phyloP scores from a whole-genome alignment of 1,284 basidiomycete genomes.

The Takashimella koratensis region DNA sequence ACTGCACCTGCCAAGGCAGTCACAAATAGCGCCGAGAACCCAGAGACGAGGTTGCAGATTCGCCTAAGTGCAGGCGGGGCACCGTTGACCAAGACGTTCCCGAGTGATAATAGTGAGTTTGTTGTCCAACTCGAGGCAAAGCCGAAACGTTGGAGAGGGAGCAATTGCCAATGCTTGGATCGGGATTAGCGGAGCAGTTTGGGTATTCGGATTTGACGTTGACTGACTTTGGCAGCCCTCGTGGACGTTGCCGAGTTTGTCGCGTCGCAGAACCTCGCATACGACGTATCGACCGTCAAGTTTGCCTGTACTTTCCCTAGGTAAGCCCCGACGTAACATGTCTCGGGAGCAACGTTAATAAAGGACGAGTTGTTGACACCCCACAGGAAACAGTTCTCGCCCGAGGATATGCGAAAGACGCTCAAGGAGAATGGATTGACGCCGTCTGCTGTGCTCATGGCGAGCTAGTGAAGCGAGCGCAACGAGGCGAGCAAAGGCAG shows the following conservation, averaged over 20 bases:
- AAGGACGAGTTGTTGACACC: neutral
- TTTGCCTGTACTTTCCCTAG: conserved; percentile 79
- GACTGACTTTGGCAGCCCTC: conserved; percentile 56
- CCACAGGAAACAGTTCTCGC: conserved; percentile 40
- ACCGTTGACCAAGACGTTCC: conserved; percentile 72
- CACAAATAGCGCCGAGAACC: conserved; percentile 67
- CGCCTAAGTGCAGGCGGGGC: conserved; percentile 72
- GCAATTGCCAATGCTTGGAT: too few relatives aligned
- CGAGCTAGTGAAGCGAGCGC: conserved; percentile 22
- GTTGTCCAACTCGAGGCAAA: neutral
- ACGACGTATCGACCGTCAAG: conserved; percentile 69
- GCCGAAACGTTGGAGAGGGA: too few relatives aligned
- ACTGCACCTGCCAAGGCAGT: conserved; percentile 42
- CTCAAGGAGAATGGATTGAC: conserved; percentile 49
- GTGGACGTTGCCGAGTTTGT: conserved; percentile 81
- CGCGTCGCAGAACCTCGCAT: conserved; percentile 64
- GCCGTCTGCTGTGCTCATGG: conserved; percentile 46
- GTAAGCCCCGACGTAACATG: conserved; percentile 50
- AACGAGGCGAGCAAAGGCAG: neutral
- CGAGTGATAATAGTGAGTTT: conserved; percentile 70
- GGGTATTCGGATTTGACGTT: too few relatives aligned
- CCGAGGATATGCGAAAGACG: conserved; percentile 43
- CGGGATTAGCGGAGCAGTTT: too few relatives aligned
- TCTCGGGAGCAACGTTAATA: too few relatives aligned
- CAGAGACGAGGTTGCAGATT: conserved; percentile 76